A percentile compares a stretch with the other conserved stretches of the same genome.
Evolutionary conservation across 2,329 filamentous ascomycete species (phyloP).

Genomic region (Beauveria rudraprayagi): DNA sequence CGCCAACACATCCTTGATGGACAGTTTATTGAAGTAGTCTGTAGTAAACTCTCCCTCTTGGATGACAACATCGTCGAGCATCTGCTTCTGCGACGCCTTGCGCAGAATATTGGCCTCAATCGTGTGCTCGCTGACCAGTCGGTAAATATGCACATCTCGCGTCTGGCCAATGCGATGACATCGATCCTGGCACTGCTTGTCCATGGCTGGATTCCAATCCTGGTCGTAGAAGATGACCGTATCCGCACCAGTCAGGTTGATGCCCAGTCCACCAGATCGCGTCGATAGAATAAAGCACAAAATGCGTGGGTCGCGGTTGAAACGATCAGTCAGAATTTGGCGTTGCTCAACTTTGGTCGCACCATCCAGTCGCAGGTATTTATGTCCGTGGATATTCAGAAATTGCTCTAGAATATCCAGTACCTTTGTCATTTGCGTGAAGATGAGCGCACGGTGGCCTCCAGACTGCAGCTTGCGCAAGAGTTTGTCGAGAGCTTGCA

Average conservation of each 20-base stretch:
- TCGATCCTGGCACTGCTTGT: constrained; percentile 96
- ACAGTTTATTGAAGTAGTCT: constrained; percentile 83
- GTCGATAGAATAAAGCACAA: constrained; percentile 93
- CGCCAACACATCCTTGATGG: constrained; percentile 59
- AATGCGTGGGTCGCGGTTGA: constrained; percentile 91
- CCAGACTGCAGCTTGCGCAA: constrained; percentile 80
- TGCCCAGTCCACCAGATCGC: constrained; percentile 85
- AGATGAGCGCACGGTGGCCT: constrained; percentile 90
- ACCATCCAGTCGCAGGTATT: constrained; percentile 93
- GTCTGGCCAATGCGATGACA: constrained; percentile 97
- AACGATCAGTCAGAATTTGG: constrained; percentile 89
- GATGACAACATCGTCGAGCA: constrained; percentile 96
- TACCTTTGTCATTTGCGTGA: constrained; percentile 99
- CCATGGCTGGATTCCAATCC: constrained; percentile 99
- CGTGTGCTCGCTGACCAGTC: constrained; percentile 84
- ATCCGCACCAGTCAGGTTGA: constrained; percentile 93
- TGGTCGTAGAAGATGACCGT: constrained; percentile 99
- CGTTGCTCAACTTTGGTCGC: constrained; percentile 92
- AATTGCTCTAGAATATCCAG: constrained; percentile 96
- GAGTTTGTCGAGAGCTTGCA: constrained; percentile 80
- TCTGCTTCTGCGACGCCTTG: constrained; percentile 94
- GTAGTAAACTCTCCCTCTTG: constrained; percentile 98
- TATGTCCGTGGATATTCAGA: constrained; percentile 94
- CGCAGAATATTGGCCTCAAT: constrained; percentile 97
- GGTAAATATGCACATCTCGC: constrained; percentile 95